Evolutionary conservation across 306 rosid genomes (phyloP).

Genomic region (Prinsepia uniflora): DNA sequence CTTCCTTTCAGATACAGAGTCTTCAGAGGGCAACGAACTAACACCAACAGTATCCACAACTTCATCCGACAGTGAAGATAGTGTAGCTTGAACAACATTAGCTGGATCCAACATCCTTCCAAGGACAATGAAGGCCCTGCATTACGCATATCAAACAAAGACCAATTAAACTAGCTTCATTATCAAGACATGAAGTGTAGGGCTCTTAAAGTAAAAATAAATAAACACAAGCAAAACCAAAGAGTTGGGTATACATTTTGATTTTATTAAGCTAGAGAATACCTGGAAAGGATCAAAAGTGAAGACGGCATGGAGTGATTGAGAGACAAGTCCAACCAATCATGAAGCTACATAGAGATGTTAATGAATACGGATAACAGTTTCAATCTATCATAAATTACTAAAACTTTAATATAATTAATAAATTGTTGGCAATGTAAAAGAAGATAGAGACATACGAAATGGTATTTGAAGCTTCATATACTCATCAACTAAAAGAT

Average conservation of each 20-base stretch:
- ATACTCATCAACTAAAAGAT: too few relatives aligned
- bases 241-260: not conserved
- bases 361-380: conserved; percentile 7
- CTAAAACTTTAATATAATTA: not conserved
- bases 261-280: conserved; percentile 21
- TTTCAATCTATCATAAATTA: conserved; percentile 22
- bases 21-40: conserved; percentile 84
- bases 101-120: conserved; percentile 77
- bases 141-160: conserved; percentile 16
- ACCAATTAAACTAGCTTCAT: not conserved
- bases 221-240: not conserved
- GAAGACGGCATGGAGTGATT: conserved; percentile 93
- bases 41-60: conserved; percentile 89
- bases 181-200: not conserved
- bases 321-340: conserved; percentile 96
- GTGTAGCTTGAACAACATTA: conserved; percentile 82
- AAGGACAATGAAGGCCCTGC: conserved; percentile 80
- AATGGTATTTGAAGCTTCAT: not conserved
- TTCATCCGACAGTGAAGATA: conserved; percentile 94
- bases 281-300: conserved; percentile 98
- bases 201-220: not conserved
- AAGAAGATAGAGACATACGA: not conserved
- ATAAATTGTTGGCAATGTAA: not conserved
- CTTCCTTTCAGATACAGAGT: conserved; percentile 84
- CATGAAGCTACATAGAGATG: conserved; percentile 63